These are phyloP conservation scores for Lepraria neglecta DNA, from an alignment of 495 filamentous ascomycete species.

Conservation along the genomic window DNA sequence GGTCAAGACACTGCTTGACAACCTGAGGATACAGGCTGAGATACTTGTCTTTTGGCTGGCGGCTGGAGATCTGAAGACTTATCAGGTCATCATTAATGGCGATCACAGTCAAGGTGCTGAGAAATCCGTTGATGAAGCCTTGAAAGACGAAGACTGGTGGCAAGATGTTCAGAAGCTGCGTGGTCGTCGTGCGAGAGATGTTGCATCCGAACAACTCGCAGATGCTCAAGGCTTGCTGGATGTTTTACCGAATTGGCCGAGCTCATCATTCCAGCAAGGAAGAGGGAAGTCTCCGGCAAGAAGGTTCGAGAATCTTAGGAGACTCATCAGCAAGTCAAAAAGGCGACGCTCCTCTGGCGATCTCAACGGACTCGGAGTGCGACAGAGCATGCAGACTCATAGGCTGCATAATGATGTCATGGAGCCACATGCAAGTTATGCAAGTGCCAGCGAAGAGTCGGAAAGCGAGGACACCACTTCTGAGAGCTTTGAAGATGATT, in stretches of 20 bases:
- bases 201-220: conserved; percentile 29
- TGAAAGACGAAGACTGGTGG: conserved; percentile 78
- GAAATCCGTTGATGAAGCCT: conserved; percentile 48
- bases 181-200: conserved; percentile 35
- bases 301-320: conserved; percentile 45
- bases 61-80: conserved; percentile 62
- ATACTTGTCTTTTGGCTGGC: conserved; percentile 78
- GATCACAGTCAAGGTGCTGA: conserved; percentile 42
- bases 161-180: conserved; percentile 61
- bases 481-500: conserved; percentile 36
- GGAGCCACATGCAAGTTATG: conserved; percentile 44
- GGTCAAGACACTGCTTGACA: conserved; percentile 69
- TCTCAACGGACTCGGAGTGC: conserved; percentile 49
- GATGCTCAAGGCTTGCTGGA: conserved; percentile 29
- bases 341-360: conserved; percentile 7
- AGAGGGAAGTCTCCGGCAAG: conserved; percentile 36
- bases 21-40: conserved; percentile 73
- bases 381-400: conserved; percentile 71
- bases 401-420: conserved; percentile 56
- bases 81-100: conserved; percentile 74
- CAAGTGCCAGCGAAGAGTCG: conserved; percentile 42
- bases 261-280: conserved; percentile 50
- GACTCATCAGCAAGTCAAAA: conserved; percentile 37
- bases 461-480: conserved; percentile 37
- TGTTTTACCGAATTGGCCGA: conserved; percentile 44